A percentile compares a stretch with the other conserved stretches of the same genome.
Evolutionary conservation across 2,329 filamentous ascomycete species (phyloP).

Genomic region (Epichloe scottii): DNA sequence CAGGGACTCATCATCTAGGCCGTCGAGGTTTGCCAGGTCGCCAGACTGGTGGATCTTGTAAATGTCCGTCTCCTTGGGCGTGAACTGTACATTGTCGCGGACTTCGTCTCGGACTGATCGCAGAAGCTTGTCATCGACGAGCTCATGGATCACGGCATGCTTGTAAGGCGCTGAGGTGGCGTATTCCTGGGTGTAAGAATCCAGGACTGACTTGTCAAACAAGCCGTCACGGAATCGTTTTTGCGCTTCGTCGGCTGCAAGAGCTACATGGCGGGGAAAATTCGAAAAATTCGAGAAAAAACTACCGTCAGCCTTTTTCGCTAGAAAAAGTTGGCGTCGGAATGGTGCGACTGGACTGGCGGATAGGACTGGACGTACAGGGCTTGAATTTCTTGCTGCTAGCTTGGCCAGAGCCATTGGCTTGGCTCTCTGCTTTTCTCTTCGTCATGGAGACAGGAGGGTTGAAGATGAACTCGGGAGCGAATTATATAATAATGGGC

Average conservation of each 20-base stretch:
- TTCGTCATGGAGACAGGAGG: conserved; percentile 32
- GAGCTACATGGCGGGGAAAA: conserved; percentile 21
- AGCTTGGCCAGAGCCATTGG: conserved; percentile 26
- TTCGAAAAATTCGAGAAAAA: too few relatives aligned
- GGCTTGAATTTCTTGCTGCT: conserved; percentile 42
- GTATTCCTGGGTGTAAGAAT: conserved; percentile 49
- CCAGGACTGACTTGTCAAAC: conserved; percentile 46
- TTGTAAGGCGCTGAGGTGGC: conserved; percentile 64
- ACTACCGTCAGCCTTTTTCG: neutral
- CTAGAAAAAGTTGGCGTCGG: too few relatives aligned
- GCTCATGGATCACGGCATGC: conserved; percentile 73
- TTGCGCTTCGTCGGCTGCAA: conserved; percentile 37
- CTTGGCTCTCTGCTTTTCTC: conserved; percentile 42
- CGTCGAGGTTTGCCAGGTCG: conserved; percentile 91
- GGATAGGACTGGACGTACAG: conserved; percentile 21
- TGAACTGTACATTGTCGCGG: conserved; percentile 82
- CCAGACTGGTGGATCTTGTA: conserved; percentile 99
- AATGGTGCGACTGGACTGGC: too few relatives aligned
- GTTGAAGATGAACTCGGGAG: neutral
- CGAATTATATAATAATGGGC: neutral
- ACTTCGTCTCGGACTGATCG: conserved; percentile 83
- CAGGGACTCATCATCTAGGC: conserved; percentile 75
- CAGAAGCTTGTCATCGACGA: conserved; percentile 72
- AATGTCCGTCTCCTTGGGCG: conserved; percentile 97
- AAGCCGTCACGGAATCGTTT: conserved; percentile 53